Evolutionary conservation across 1,284 basidiomycete genomes (phyloP), one percentile per base, ranked within the genome.

Genomic region (Cystobasidium pallidum): DNA sequence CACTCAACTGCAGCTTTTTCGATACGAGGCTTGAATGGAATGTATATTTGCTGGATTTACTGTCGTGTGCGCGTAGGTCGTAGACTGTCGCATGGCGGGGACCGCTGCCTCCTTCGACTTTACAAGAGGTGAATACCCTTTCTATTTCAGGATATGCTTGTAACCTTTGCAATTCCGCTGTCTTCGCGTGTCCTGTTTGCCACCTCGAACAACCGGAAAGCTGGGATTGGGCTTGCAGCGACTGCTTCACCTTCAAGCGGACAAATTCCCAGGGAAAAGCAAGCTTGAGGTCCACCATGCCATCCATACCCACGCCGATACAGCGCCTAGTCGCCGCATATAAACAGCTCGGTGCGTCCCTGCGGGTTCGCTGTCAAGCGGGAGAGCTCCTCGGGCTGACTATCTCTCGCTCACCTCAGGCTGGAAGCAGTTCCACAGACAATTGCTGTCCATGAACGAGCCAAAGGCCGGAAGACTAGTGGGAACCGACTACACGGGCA

Each of bases 391-490:
- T 19, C 28, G 15, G 24, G 19, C 34, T 17, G 45, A 19, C 21
- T n/a, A 47, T 4, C 19, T 34, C 15, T 21, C 15, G 32, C 34
- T 39, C 26, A n/a, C 3, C 17, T 52, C 45, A 65, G 64, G 64
- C 30, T 66, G 64, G 64, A 66, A 57, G 64, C 51, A 66, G 51
- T 54, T 55, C 26, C 49, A 66, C 51, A 24, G 64, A 34, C 49
- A 66, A 26, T 43, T 55, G 49, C 21, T 66, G 19, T 17, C 41
- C 17, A 66, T 66, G 64, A 24, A 91, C 65, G 94, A 96, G 78
- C 90, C 91, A 68, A 97, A 96, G 82, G 87, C 86, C 28, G 94
- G 93, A 19, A 83, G 84, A 75, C 85, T 87, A 67, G 84, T 92
- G 68, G 94, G 94, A 65, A 86, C 84, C 66, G 94, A 97, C 84